Percentiles rank a stretch among this genome's conserved stretches.
phyloP scores from a whole-genome alignment of 345 rosid genomes.

The Excoecaria cochinchinensis region DNA sequence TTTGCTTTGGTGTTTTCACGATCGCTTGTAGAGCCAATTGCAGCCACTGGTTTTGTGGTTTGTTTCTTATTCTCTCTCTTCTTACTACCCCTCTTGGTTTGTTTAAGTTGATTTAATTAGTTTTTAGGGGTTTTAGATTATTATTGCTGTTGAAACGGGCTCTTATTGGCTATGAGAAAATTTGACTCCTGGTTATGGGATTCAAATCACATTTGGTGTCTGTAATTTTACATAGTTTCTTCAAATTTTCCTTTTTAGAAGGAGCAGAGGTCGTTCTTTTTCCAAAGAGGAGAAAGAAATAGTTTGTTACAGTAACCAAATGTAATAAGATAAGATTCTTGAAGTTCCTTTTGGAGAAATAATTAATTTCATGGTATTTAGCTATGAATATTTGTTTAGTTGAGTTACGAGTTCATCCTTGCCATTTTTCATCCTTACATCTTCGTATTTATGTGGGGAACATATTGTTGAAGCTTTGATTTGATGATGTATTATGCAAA shows the following conservation, averaged over 20 bases:
- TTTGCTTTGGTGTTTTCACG: conserved; percentile 65
- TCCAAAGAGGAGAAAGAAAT: neutral
- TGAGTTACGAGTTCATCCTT: neutral
- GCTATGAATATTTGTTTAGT: neutral
- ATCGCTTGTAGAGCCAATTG: conserved; percentile 75
- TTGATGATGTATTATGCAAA: no score
- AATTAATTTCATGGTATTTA: neutral
- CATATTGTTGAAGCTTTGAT: neutral
- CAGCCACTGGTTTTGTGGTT: conserved; percentile 96
- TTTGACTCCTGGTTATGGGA: neutral
- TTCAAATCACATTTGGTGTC: neutral
- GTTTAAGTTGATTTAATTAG: neutral
- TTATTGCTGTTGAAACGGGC: neutral
- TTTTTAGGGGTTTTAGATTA: neutral
- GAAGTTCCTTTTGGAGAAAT: neutral
- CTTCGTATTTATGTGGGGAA: neutral
- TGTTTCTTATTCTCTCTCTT: conserved; percentile 16
- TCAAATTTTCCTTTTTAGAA: neutral
- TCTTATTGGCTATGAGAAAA: neutral
- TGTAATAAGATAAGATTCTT: neutral
- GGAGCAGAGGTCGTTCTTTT: neutral
- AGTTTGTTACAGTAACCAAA: neutral
- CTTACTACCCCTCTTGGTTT: neutral
- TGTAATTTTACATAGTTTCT: neutral
- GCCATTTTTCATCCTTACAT: neutral